phyloP scores from a whole-genome alignment of 2,329 filamentous ascomycete genomes.

The Cordyceps farinosa region DNA sequence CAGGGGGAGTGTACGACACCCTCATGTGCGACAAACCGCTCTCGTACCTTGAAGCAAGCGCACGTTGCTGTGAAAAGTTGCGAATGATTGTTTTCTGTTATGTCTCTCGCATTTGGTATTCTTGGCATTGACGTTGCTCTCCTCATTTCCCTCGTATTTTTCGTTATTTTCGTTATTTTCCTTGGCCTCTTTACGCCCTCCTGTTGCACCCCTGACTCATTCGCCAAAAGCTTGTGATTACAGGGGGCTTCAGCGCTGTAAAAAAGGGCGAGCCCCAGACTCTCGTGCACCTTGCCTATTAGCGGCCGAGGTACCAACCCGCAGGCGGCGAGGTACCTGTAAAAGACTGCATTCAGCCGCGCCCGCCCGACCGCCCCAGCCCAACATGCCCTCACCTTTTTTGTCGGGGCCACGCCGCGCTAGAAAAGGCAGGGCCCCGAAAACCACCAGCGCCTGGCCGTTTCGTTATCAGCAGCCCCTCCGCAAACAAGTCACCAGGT shows the following conservation, averaged over 20 bases:
- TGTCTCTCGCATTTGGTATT: not conserved
- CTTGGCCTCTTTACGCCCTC: not conserved
- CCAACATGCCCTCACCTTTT: not conserved
- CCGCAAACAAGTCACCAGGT: not conserved
- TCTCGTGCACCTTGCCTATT: no score
- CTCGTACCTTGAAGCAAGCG: no score
- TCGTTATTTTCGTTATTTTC: not conserved
- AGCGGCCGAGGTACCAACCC: not conserved
- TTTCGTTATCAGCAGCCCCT: conserved; percentile 16
- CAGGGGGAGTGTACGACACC: not conserved
- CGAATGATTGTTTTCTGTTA: no score
- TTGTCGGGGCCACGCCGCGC: conserved; percentile 5
- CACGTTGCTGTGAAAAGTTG: no score
- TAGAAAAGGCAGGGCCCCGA: conserved; percentile 10
- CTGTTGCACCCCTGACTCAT: conserved; percentile 4
- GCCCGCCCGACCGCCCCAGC: not conserved
- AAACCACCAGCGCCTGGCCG: conserved; percentile 7
- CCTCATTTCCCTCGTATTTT: not conserved
- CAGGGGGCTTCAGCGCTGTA: not conserved
- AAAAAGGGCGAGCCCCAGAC: not conserved
- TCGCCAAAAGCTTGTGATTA: not conserved
- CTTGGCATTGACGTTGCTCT: not conserved
- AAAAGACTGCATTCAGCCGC: no score
- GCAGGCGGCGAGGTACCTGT: not conserved
- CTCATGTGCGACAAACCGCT: no score